A percentile compares a stretch with the other conserved stretches of the same genome.
phyloP scores from a whole-genome alignment of 2,329 filamentous ascomycete species.

The Davidsoniella eucalypti region DNA sequence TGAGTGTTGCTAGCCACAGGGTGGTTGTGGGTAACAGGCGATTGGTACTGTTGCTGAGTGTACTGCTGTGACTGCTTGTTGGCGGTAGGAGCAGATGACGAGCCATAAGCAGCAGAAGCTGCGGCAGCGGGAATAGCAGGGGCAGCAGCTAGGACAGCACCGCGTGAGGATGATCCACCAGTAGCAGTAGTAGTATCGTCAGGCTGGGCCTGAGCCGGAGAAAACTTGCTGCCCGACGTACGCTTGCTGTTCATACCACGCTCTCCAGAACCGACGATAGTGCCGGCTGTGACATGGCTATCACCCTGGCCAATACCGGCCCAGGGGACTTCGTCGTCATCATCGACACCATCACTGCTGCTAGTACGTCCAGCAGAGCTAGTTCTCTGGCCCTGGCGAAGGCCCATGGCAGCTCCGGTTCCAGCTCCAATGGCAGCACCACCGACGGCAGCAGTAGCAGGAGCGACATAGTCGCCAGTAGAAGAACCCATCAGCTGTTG shows the following conservation, averaged over 20 bases:
- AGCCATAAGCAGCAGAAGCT: neutral
- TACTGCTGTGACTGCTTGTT: neutral
- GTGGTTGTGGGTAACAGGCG: neutral
- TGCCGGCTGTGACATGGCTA: neutral
- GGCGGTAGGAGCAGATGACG: neutral
- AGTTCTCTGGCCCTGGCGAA: neutral
- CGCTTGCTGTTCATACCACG: neutral
- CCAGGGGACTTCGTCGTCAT: slow-evolving; percentile 35
- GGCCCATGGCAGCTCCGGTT: neutral
- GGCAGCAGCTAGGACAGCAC: neutral
- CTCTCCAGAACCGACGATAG: neutral
- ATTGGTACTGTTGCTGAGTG: neutral
- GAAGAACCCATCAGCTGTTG: slow-evolving; percentile 58
- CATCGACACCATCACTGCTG: slow-evolving; percentile 62
- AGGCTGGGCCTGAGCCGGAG: neutral
- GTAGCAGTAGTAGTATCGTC: neutral
- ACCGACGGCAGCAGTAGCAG: neutral
- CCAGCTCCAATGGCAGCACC: neutral
- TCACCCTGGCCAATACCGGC: neutral
- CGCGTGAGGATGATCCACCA: neutral
- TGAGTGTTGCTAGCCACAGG: neutral
- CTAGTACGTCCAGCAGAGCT: slow-evolving; percentile 18
- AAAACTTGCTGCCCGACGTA: neutral
- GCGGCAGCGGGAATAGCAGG: neutral
- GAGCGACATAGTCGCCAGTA: slow-evolving; percentile 8